Evolutionary conservation across 768 basidiomycete genomes (phyloP).

Genomic region (Leucocoprinus leucothites): DNA sequence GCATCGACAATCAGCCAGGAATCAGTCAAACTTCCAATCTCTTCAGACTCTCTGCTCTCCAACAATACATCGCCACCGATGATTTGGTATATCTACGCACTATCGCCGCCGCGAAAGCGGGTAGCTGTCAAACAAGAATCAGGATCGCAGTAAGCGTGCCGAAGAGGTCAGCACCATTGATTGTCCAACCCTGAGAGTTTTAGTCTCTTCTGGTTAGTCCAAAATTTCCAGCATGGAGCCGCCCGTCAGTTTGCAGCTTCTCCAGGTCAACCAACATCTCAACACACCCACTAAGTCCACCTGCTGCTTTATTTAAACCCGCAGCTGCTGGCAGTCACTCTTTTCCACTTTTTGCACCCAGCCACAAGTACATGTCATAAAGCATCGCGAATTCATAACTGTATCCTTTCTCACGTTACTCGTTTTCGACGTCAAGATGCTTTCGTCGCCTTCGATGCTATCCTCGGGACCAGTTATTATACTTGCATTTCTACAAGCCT

Average conservation of each 20-base stretch:
- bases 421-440: not conserved
- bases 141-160: too few relatives aligned
- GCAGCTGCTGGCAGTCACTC: constrained; percentile 2
- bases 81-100: not conserved
- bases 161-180: not conserved
- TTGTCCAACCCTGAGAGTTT: constrained; percentile 5
- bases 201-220: constrained; percentile 5
- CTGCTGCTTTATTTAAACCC: constrained; percentile 10
- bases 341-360: not conserved
- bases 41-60: not conserved
- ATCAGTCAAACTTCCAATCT: not conserved
- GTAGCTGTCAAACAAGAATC: not conserved
- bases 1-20: not conserved
- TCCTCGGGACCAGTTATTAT: not conserved
- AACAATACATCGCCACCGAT: not conserved
- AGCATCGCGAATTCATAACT: not conserved
- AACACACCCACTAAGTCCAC: not conserved
- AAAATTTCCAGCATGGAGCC: not conserved
- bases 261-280: constrained; percentile 3
- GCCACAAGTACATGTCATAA: constrained; percentile 4
- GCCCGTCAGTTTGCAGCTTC: constrained; percentile 7
- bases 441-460: not conserved
- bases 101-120: constrained; percentile 1
- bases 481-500: constrained; percentile 2
- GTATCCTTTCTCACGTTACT: not conserved